Evolutionary conservation across 352 stramenopile genomes (phyloP).

Genomic region (Phytophthora cactorum): DNA sequence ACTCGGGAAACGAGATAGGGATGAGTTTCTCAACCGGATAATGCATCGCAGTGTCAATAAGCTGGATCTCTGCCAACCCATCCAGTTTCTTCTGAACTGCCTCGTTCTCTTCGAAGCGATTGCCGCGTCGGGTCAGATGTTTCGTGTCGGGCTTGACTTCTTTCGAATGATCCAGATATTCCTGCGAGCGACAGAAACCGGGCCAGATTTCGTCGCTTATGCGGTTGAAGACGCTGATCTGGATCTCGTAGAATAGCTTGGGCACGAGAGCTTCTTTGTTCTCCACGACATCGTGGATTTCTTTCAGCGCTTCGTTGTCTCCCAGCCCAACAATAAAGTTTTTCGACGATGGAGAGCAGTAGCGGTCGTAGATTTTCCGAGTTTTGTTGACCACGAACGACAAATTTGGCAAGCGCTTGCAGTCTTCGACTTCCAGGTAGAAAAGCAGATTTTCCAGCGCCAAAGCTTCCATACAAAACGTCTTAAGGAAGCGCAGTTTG

Average conservation of each 20-base stretch:
- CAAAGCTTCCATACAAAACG: constrained; percentile 86
- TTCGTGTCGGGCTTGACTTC: constrained; percentile 38
- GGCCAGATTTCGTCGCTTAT: constrained; percentile 81
- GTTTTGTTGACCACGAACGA: constrained; percentile 84
- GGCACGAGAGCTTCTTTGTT: constrained; percentile 52
- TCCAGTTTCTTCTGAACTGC: constrained; percentile 63
- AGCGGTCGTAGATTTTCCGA: constrained; percentile 81
- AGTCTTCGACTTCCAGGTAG: constrained; percentile 86
- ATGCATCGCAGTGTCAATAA: constrained; percentile 77
- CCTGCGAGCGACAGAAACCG: constrained; percentile 66
- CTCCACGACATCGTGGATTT: constrained; percentile 60
- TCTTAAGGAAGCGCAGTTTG: constrained; percentile 85
- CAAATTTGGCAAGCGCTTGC: constrained; percentile 81
- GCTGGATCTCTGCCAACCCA: constrained; percentile 64
- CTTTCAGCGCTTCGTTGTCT: constrained; percentile 33
- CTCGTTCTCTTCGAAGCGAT: constrained; percentile 52
- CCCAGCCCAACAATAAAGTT: constrained; percentile 56
- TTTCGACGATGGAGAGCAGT: constrained; percentile 55
- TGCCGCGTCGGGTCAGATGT: constrained; percentile 14
- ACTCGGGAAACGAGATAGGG: constrained; percentile 41
- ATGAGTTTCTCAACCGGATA: constrained; percentile 82
- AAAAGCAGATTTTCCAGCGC: constrained; percentile 87
- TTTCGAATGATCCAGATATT: constrained; percentile 75
- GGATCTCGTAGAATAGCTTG: constrained; percentile 77
- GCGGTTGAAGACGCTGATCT: constrained; percentile 56